These are phyloP conservation scores for Aquilaria sinensis DNA, from an alignment of 345 rosid genomes.

Conservation along the genomic window DNA sequence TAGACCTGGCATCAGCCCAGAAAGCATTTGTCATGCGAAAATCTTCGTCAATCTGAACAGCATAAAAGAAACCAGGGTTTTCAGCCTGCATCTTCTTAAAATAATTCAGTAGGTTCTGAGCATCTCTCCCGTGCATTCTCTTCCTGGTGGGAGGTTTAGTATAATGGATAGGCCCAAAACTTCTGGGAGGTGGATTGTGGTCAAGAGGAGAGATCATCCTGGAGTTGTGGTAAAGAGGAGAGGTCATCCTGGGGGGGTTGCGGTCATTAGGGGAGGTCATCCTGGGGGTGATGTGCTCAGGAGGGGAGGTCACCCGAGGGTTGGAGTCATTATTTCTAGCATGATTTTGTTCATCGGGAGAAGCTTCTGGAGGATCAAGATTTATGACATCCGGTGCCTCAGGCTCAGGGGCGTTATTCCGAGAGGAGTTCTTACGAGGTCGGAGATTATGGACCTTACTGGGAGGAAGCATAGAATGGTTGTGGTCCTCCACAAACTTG, in stretches of 20 bases:
- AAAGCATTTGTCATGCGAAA: slow-evolving; percentile 62
- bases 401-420: too few species aligned
- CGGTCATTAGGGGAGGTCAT: slow-evolving; percentile 26
- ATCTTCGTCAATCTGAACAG: slow-evolving; percentile 60
- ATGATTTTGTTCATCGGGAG: slow-evolving; percentile 22
- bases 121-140: slow-evolving; percentile 54
- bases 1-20: slow-evolving; percentile 74
- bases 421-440: slow-evolving; percentile 42
- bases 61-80: slow-evolving; percentile 65
- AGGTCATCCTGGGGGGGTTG: slow-evolving; percentile 25
- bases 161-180: slow-evolving; percentile 22
- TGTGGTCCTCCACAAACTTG: slow-evolving; percentile 59
- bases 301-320: slow-evolving; percentile 20
- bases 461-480: slow-evolving; percentile 37
- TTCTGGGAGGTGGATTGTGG: slow-evolving; percentile 26
- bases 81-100: slow-evolving; percentile 61
- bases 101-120: slow-evolving; percentile 55
- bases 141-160: slow-evolving; percentile 29
- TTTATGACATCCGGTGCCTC: too few species aligned
- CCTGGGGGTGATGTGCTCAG: slow-evolving; percentile 19
- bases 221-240: slow-evolving; percentile 23
- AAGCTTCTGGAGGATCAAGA: slow-evolving; percentile 25
- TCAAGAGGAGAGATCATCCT: slow-evolving; percentile 28
- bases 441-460: slow-evolving; percentile 44
- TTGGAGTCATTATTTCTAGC: slow-evolving; percentile 22